Base-by-base conservation (phyloP, 164 flowering plant species). In the Piper longum region DNA sequence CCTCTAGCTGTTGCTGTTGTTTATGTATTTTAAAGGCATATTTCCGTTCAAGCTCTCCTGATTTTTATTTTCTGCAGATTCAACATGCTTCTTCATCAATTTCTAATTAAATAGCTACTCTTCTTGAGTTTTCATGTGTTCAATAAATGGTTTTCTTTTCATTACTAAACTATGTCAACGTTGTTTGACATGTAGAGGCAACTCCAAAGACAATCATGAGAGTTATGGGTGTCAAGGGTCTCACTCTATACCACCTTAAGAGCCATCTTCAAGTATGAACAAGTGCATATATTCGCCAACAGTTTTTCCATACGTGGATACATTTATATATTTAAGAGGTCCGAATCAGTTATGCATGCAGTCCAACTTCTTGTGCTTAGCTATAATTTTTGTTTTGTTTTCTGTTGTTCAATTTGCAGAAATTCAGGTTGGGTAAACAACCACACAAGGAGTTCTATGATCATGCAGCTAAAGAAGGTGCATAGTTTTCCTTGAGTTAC, bases 141-240 rank as follows among this genome's bases (percentile, higher is more conserved):
- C 40, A 6, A 3, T 3, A 61, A 40, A 26, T 7, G 36, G 6
- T 41, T 41, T 44, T 54, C 43, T n/a, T 16, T 57, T 51, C 4
- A 26, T 26, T 26, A 26, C 36, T 26, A 26, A 26, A 26, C 36
- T 26, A 26, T 26, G 36, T 26, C 36, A 26, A 26, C 62, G 17
- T 52, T 36, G 41, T 48, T 64, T 8, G 52, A 64, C 7, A 63
- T 82, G 72, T 69, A 93, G 98, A 90, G 81, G 98, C 98, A 16
- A 93, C 98, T 4, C 98, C 98, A 7, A 93, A 93, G 74, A 85
- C 97, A 16, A 93, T 93, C 80, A 88, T 93, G 99, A 83, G 97
- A 68, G 96, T 84, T 57, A 93, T 93, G 99, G 97, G 99, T 62
- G 97, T 93, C 59, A 88, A 93, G 80, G 99, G 99, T 63, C 91